Base-by-base conservation (phyloP, 176 grass and related monocot genomes). In the Echinochloa phyllopogon region DNA sequence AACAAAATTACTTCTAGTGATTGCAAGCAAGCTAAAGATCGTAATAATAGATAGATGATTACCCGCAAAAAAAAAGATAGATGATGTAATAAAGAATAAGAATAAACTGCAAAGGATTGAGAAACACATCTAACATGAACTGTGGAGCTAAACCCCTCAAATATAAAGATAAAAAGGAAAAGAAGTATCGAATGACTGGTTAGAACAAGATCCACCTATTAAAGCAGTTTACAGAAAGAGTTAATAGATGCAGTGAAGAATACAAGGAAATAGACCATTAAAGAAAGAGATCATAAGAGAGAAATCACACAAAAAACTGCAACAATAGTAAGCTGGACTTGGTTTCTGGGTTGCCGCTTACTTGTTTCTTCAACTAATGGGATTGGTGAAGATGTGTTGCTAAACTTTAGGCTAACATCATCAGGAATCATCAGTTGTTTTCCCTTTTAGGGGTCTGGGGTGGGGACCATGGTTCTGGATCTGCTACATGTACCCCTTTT, bases 331-430 rank as follows among this genome's bases (percentile, higher is more conserved):
- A 62, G 33, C 52, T 72, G 51, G 11, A 77, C 55, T 52, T 63
- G 18, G 55, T 23, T 64, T 65, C 44, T 62, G 20, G 7, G n/a
- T 29, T 82, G 79, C 21, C 57, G 58, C 87, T 81, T 89, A 89
- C 88, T 64, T 65, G 57, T 33, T 82, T 90, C 79, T 72, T 73
- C 65, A 62, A 52, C 58, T 41, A 66, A 64, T 23, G 74, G 25
- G 53, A 53, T 57, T 24, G n/a, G 24, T 55, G 78, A 76, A 37
- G 57, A 40, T 10, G 21, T 11, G 66, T 37, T 29, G 53, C 15
- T 66, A 45, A 84, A 40, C 17, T 85, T 75, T 27, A 53, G 53
- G 45, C 44, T 40, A 20, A 21, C 41, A 76, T 51, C 59, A 40
- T 23, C 33, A 20, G 72, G 23, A 15, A 55, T 47, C 67, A 86